Evolutionary conservation across 73 alveolate genomes (phyloP), one percentile per base, ranked within the genome.

Genomic region (Paramecium caudatum): DNA sequence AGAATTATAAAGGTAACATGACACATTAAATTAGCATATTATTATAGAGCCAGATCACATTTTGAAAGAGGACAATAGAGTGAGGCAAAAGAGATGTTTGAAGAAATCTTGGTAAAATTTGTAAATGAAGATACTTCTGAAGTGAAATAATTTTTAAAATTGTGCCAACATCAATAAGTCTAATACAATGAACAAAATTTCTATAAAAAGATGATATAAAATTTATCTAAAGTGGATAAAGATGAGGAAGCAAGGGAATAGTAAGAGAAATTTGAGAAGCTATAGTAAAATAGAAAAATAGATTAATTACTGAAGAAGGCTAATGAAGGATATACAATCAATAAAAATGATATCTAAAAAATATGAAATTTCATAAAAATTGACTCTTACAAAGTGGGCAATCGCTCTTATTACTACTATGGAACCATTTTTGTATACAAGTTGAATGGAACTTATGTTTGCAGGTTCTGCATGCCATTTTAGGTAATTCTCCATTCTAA

Each of bases 371-470:
- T 93, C 95, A 95, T 93, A 94, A 95, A 95, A 95, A 95, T 55
- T 95, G 85, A 91, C 92, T 87, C 94, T 93, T 92, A 78, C 98
- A 95, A 46, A 95, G 82, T 8, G 98, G 98, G 69, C 98, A 95
- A 55, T 95, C 95, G 49, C 95, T 84, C 94, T 95, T 95, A 61
- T 93, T 93, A n/a, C 96, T 90, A 30, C 92, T 90, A 46, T 80
- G 83, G 90, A 95, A 95, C 98, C 98, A 95, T 87, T 95, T 95
- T 62, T 93, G 82, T 30, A 95, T 95, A 80, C 98, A 95, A 30
- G 94, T 91, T 5, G 93, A 94, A 74, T 95, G 98, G 95, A 95
- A 95, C 82, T 95, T 95, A 80, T 95, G 94, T 83, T 95, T 93
- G 91, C 98, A 95, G 39, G 96, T 95, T 78, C 93, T 93, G 87